Conservation (phyloP, 768 basidiomycete genomes). For the Serendipita sp. region DNA sequence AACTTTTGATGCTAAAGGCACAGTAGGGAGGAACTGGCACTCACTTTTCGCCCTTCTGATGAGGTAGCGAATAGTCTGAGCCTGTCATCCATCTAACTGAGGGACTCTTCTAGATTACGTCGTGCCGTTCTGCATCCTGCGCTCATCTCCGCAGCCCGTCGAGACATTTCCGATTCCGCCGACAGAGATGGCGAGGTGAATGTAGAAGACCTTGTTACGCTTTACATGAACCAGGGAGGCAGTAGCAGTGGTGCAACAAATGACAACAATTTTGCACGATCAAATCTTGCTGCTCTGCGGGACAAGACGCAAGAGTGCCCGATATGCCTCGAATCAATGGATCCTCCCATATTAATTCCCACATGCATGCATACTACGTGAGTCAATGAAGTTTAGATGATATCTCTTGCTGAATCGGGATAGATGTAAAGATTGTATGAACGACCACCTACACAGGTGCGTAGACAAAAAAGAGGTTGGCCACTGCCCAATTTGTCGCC, state of each 20-base stretch:
- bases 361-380: constrained; percentile 66
- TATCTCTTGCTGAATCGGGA: background rate
- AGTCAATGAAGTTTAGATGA: constrained; percentile 14
- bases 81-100: constrained; percentile 9
- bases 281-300: background rate
- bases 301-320: constrained; percentile 40
- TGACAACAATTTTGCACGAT: constrained; percentile 14
- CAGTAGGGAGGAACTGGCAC: constrained; percentile 65
- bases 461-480: constrained; percentile 55
- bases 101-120: constrained; percentile 39
- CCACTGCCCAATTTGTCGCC: constrained; percentile 64
- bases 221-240: constrained; percentile 23
- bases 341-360: constrained; percentile 52
- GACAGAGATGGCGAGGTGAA: constrained; percentile 31
- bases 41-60: constrained; percentile 90
- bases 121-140: constrained; percentile 86
- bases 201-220: constrained; percentile 42
- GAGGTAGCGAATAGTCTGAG: constrained; percentile 35
- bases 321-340: constrained; percentile 68
- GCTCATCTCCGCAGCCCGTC: constrained; percentile 46
- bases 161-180: constrained; percentile 24
- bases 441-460: constrained; percentile 52
- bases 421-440: constrained; percentile 85
- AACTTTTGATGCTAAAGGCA: constrained; percentile 59
- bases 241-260: constrained; percentile 5